A percentile compares a stretch with the other conserved stretches of the same genome.
These are phyloP conservation scores for Geotrichum candidum DNA, from an alignment of 1,139 yeast genomes.

Conservation along the genomic window DNA sequence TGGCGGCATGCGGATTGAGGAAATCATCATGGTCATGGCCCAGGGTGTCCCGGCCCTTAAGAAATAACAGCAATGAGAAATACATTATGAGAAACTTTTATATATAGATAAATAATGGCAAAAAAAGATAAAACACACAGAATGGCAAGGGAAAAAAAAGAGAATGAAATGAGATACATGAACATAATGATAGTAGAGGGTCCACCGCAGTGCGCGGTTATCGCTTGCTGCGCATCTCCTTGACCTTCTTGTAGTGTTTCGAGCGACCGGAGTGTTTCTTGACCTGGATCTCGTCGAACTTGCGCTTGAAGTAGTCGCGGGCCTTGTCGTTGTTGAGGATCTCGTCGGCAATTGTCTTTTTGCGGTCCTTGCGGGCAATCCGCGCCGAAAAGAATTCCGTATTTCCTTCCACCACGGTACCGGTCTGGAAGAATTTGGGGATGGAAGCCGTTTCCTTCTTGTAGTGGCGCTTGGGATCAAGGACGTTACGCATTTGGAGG, in stretches of 20 bases:
- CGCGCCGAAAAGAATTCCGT: constrained; percentile 74
- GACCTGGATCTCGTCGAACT: constrained; percentile 71
- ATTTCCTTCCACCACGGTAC: constrained; percentile 79
- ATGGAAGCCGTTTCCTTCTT: constrained; percentile 77
- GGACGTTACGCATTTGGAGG: constrained; percentile 78
- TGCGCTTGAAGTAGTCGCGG: constrained; percentile 74
- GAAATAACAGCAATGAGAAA: neutral
- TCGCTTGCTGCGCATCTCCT: constrained; percentile 54
- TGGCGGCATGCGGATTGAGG: constrained; percentile 30
- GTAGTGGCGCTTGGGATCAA: constrained; percentile 94
- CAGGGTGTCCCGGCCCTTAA: constrained; percentile 21
- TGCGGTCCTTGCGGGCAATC: constrained; percentile 63
- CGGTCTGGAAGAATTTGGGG: constrained; percentile 82
- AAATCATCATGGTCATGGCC: constrained; percentile 27
- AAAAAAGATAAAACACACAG: neutral
- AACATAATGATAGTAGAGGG: neutral
- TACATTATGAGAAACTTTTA: neutral
- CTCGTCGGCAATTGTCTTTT: constrained; percentile 74
- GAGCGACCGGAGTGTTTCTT: constrained; percentile 72
- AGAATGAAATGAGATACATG: neutral
- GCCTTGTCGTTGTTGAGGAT: constrained; percentile 67
- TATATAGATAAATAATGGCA: neutral
- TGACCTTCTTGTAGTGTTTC: constrained; percentile 58
- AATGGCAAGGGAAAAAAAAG: neutral
- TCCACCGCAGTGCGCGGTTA: constrained; percentile 21